Base-by-base conservation (phyloP, 1,284 basidiomycete genomes). In the Puccinia novopanici region DNA sequence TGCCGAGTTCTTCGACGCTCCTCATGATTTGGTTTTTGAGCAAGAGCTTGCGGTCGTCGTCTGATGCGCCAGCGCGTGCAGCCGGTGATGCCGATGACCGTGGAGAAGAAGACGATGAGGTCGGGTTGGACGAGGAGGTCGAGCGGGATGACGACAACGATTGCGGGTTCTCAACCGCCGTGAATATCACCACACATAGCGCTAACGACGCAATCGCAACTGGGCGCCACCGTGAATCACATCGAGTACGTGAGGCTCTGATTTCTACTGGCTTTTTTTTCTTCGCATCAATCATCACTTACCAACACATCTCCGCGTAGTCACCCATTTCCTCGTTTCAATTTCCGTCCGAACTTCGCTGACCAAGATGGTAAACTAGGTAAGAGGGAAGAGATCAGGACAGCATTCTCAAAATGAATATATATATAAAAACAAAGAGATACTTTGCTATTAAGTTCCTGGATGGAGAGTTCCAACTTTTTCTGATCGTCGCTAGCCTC, bases 401-500 rank as follows among this genome's bases (percentile, higher is more conserved):
- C 57, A 55, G 48, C 15, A 37, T 54, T 27, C 40, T 17, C 12
- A 74, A 79, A 27, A 57, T 13, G 12, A 45, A 17, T 27, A 76
- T n/a, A n/a, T n/a, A n/a, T n/a, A n/a, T n/a, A n/a, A n/a, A n/a
- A n/a, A n/a, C n/a, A 27, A 45, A 63, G 45, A 70, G 81, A 27
- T 34, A 75, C 74, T 52, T 78, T 75, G 80, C 86, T 86, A 81
- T 86, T 84, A n/a, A 86, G 83, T 55, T 86, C 95, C 89, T 98
- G 95, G 79, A 97, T 93, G 45, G 89, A 88, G 81, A 98, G 92
- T 84, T 96, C 95, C 83, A 92, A 91, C 63, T 89, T 89, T 87
- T 97, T 98, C 83, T 93, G 86, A 81, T 97, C 94, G 17, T 91
- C 89, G 85, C 91, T 92, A n/a, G 92, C 90, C 85, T 99, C 97